Percentiles rank a stretch among this genome's conserved stretches.
These are phyloP conservation scores for Atractiella rhizophila DNA, from an alignment of 768 basidiomycete species.

Conservation along the genomic window DNA sequence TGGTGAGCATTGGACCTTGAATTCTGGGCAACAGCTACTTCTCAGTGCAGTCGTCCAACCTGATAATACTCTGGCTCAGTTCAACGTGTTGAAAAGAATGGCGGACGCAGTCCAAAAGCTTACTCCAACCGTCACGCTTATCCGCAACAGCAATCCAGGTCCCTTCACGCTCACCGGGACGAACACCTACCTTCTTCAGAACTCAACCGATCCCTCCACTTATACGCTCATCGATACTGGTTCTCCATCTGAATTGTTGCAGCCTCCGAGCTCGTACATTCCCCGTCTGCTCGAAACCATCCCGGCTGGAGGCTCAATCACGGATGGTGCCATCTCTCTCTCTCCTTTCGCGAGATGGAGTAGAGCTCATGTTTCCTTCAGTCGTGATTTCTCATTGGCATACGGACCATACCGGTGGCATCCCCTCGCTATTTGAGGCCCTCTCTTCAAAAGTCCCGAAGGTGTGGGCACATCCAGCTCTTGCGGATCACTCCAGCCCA, in stretches of 20 bases:
- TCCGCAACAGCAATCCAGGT: slow-evolving; percentile 44
- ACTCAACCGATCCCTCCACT: slow-evolving; percentile 22
- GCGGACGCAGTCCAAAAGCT: slow-evolving; percentile 1
- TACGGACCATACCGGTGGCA: slow-evolving; percentile 55
- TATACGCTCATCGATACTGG: slow-evolving; percentile 64
- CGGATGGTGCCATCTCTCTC: no score
- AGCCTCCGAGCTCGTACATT: slow-evolving; percentile 10
- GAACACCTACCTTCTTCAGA: slow-evolving; percentile 68
- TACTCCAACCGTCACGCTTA: slow-evolving; percentile 3
- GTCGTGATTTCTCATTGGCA: slow-evolving; percentile 80
- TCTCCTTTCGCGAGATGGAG: neutral
- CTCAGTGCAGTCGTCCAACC: no score
- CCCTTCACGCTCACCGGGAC: slow-evolving; percentile 77
- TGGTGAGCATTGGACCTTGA: no score
- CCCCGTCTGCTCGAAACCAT: slow-evolving; percentile 1
- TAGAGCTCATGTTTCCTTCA: slow-evolving; percentile 20
- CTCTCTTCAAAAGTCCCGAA: slow-evolving; percentile 29
- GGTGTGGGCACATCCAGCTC: slow-evolving; percentile 22
- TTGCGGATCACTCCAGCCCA: slow-evolving; percentile 5
- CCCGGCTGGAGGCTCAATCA: no score
- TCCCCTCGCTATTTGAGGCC: slow-evolving; percentile 36
- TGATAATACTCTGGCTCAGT: no score
- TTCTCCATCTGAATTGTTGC: slow-evolving; percentile 30
- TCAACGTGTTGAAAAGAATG: no score
- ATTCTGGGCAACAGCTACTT: no score